Evolutionary conservation across 768 basidiomycete genomes (phyloP), one percentile per base, ranked within the genome.

Genomic region (Suillus plorans): DNA sequence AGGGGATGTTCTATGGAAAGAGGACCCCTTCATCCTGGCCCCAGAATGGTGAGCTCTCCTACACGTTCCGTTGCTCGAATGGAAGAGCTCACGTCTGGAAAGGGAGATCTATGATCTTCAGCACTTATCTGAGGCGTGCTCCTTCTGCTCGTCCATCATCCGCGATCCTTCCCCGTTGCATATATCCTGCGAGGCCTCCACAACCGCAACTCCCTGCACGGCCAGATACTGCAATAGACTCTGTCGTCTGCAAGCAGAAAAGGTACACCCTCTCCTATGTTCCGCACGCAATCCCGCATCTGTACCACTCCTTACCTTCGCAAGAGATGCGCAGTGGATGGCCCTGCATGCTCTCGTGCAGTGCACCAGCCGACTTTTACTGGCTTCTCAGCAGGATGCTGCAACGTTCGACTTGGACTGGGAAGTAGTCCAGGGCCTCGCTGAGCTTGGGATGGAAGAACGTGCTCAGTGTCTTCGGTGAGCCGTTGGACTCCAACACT

Each of bases 21-120:
- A 96, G 71, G 90, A 93, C 70, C 92, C 91, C 1, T 93, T 89
- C 71, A 76, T 89, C 53, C 76, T 92, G 25, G 89, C 90, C n/a
- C 87, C 91, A n/a, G 89, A 91, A 77, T 91, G 89, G 90, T 91
- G 73, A 66, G 80, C 70, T 22, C 36, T 18, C n/a, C 4, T 20
- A 58, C 41, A n/a, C n/a, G n/a, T n/a, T 16, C 28, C 12, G 7
- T 36, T 18, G 1, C 16, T 67, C 6, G 60, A 9, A 16, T 16
- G 18, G 9, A 22, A 45, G 66, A 55, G 25, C 36, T 63, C 49
- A 31, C 55, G 47, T 4, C 9, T 66, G 58, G 61, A 50, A 71
- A 94, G 93, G 89, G 87, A 89, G n/a, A 82, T 95, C 45, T 91
- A 88, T 70, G 87, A 92, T 67, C 74, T 89, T 63, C 89, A 93